Evolutionary conservation across 352 stramenopile genomes (phyloP), one percentile per base, ranked within the genome.

Genomic region (Pythium grandisporangium): DNA sequence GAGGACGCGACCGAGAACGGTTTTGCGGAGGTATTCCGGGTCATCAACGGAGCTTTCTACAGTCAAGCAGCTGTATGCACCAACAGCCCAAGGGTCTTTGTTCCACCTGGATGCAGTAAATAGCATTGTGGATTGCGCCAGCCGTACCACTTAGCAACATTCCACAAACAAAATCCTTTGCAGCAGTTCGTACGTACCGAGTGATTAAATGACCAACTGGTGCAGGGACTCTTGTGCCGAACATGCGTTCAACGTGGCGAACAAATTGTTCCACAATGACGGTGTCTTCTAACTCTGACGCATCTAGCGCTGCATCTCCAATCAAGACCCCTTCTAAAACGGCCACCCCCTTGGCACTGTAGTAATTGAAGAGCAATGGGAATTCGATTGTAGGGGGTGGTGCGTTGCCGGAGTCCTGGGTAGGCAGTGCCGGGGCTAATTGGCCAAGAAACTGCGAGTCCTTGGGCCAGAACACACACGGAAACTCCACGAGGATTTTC

Each of bases 401-500:
- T n/a, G n/a, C n/a, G n/a, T n/a, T n/a, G 11, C 53, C 55, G 6
- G 43, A 48, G 6, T 55, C 33, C 2, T 41, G 12, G 19, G 41
- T 59, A 35, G 17, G 17, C 36, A 14, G 21, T 36, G 17, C 44
- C 11, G 46, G 29, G 6, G 27, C 45, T 34, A 77, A 42, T 22
- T 80, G 63, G 0, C 52, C 60, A 14, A 79, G 64, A 26, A 84
- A 77, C 2, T 58, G 59, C 4, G 57, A 53, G 19, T 73, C 35
- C 12, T 64, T 30, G 2, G 66, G 58, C 75, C 75, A 89, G 36
- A 89, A 89, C 0, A 74, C 58, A 13, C 56, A 35, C 0, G 65
- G 68, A 43, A 86, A 89, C 34, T 80, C 57, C 26, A 89, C 51
- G 4, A 84, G 43, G n/a, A 89, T 57, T 51, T 84, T 86, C 66